Percentiles rank a stretch among this genome's conserved stretches.
phyloP scores from a whole-genome alignment of 805 yeast genomes.

The Aciculoconidium aculeatum region DNA sequence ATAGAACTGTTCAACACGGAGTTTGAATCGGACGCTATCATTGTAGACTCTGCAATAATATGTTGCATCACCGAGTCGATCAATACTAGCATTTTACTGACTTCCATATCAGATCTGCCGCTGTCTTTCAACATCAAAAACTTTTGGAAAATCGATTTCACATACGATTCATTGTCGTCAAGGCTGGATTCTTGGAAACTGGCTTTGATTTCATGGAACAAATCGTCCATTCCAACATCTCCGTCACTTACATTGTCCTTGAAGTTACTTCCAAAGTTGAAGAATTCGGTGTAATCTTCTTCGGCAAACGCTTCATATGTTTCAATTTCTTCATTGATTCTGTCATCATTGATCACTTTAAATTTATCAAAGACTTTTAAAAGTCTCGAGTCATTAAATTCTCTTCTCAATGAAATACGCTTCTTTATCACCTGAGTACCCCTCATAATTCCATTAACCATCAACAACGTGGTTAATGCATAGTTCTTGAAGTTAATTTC shows the following conservation, averaged over 20 bases:
- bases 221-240: conserved; percentile 8
- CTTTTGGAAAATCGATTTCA: conserved; percentile 22
- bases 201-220: conserved; percentile 8
- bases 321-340: conserved; percentile 32
- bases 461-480: conserved; percentile 29
- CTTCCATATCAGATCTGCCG: conserved; percentile 18
- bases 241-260: conserved; percentile 7
- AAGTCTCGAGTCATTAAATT: conserved; percentile 31
- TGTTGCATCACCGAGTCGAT: conserved; percentile 29
- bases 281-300: conserved; percentile 29
- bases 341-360: conserved; percentile 21
- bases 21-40: conserved; percentile 18
- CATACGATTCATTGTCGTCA: conserved; percentile 5
- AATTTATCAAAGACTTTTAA: conserved; percentile 31
- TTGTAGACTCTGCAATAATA: conserved; percentile 20
- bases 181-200: conserved; percentile 4
- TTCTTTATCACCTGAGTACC: conserved; percentile 21
- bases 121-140: conserved; percentile 20
- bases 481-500: conserved; percentile 26
- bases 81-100: conserved; percentile 19
- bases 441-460: conserved; percentile 28
- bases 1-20: conserved; percentile 27
- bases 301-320: conserved; percentile 34
- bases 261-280: conserved; percentile 7
- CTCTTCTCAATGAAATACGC: conserved; percentile 28